Percentiles rank a stretch among this genome's conserved stretches.
Evolutionary conservation across 2,329 filamentous ascomycete genomes (phyloP).

Genomic region (Myriosclerotinia duriaeana): DNA sequence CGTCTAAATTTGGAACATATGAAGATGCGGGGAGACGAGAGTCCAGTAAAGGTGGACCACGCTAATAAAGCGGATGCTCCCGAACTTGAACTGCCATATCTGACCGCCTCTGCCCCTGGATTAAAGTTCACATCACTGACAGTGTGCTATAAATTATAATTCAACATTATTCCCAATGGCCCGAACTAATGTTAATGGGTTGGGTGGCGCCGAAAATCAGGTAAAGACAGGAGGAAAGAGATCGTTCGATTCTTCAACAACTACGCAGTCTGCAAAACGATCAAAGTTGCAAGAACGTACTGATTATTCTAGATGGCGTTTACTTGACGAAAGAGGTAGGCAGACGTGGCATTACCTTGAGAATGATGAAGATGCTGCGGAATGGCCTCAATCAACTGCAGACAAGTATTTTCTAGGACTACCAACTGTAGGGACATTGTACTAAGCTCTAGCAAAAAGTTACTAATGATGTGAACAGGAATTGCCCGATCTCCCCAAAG

Average conservation of each 20-base stretch:
- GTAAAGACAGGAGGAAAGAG: slow-evolving; percentile 30
- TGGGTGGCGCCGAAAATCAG: not conserved
- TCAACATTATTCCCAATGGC: not conserved
- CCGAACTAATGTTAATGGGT: not conserved
- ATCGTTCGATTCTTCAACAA: slow-evolving; percentile 27
- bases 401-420: slow-evolving; percentile 87
- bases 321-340: slow-evolving; percentile 77
- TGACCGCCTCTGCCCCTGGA: slow-evolving; percentile 8
- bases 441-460: not conserved
- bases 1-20: slow-evolving; percentile 2
- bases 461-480: slow-evolving; percentile 51
- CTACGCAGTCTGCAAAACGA: slow-evolving; percentile 42
- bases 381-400: slow-evolving; percentile 84
- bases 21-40: slow-evolving; percentile 1
- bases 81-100: not conserved
- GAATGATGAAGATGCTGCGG: slow-evolving; percentile 65
- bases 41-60: not conserved
- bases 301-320: slow-evolving; percentile 79
- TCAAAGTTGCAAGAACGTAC: slow-evolving; percentile 59
- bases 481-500: slow-evolving; percentile 67
- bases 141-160: not conserved
- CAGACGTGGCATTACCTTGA: slow-evolving; percentile 93
- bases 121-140: not conserved
- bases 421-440: slow-evolving; percentile 60
- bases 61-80: not conserved